Base-by-base conservation (phyloP, 2,329 filamentous ascomycete species). In the Penicillium occitanis region DNA sequence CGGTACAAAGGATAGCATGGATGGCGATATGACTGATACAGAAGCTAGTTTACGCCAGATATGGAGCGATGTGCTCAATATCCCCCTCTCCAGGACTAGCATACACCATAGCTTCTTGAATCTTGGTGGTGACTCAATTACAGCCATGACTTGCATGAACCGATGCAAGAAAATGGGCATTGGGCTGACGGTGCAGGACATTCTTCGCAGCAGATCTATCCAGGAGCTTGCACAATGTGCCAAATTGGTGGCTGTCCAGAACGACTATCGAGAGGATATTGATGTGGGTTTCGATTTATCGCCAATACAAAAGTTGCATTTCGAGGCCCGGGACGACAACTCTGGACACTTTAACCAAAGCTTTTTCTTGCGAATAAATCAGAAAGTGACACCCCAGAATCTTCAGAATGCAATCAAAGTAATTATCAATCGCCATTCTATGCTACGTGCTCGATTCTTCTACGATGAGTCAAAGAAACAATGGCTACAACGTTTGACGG, bases 111-210 rank as follows among this genome's bases (percentile, higher is more conserved):
- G 76, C 50, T 84, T 84, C 67, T 69, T 84, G 3, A 79, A 75
- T 11, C 69, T 83, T 1, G 81, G 82, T 40, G 82, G 82, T 61
- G 82, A 84, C 65, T 83, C 81, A 0, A 83, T 84, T 64, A 82
- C 81, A 48, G 81, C 82, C 0, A 84, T 84, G 79, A 81, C 81
- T 58, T 82, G 82, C 46, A 77, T 82, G 66, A 79, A 79, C 2
- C 75, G 81, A 42, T 83, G 80, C 67, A 81, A 81, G 58, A 82
- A 81, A 69, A 72, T 74, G 42, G 80, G 80, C 1, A 73, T 84
- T 66, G 76, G 78, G 13, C 71, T 84, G 28, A 81, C 77, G 11
- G 81, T 84, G 11, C 82, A 83, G 68, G 80, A 83, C 28, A 77
- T 84, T 2, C 72, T 84, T 37, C 80, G 78, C 17, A 80, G 79